Conservation (phyloP, 139 green algal species). For the Volvox reticuliferus region DNA sequence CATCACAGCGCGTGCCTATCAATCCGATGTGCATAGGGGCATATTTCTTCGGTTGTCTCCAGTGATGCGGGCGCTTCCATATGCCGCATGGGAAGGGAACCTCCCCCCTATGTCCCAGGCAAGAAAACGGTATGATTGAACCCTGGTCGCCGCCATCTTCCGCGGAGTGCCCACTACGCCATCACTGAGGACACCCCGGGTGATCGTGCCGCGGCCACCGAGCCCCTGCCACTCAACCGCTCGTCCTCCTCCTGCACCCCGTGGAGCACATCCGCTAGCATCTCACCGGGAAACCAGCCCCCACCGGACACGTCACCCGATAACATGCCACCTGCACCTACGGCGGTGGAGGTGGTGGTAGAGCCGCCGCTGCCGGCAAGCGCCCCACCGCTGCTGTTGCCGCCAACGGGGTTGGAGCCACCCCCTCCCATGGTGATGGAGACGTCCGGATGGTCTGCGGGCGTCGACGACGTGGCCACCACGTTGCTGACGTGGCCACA, state of each 20-base stretch:
- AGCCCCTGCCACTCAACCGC: neutral
- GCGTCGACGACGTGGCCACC: neutral
- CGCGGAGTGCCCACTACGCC: neutral
- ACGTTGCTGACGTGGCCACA: neutral
- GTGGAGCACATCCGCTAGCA: constrained; percentile 6
- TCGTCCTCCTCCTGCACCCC: constrained; percentile 38
- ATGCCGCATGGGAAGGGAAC: too few relatives aligned
- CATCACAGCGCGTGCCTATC: too few relatives aligned
- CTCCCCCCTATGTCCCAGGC: too few relatives aligned
- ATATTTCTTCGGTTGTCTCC: too few relatives aligned
- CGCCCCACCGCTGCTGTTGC: neutral
- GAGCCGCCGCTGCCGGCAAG: neutral
- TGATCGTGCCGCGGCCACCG: neutral
- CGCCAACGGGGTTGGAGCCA: neutral
- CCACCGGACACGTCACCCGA: neutral
- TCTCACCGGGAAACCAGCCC: constrained; percentile 21
- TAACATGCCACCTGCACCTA: neutral
- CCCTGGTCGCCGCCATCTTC: too few relatives aligned
- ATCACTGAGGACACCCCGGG: neutral
- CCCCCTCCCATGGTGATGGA: neutral
- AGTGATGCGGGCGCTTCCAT: too few relatives aligned
- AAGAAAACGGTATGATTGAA: too few relatives aligned
- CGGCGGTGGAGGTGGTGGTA: neutral
- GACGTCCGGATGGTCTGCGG: neutral
- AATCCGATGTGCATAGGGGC: too few relatives aligned